Percentiles rank a stretch among this genome's conserved stretches.
Conservation (phyloP, 139 green algal genomes). For the Chlamydomonas schloesseri region DNA sequence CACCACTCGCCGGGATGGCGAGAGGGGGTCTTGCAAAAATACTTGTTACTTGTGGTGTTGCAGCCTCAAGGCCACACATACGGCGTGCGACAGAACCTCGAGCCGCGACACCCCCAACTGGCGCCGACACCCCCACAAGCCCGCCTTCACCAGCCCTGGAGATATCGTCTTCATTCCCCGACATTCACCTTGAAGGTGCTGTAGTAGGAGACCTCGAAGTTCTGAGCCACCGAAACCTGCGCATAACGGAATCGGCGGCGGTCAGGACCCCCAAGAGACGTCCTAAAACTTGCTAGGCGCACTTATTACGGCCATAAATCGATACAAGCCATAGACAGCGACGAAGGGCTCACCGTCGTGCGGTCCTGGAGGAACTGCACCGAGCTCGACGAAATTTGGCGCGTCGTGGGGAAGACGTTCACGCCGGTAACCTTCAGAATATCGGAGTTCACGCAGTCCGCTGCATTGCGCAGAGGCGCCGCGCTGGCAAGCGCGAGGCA, state of each 20-base stretch:
- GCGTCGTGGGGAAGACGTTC: constrained; percentile 2
- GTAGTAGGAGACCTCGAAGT: constrained; percentile 78
- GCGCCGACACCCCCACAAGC: not conserved
- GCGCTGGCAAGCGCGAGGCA: not conserved
- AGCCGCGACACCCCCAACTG: not conserved
- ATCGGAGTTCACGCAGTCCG: not conserved
- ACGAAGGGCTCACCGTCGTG: constrained; percentile 1
- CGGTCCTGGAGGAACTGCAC: not conserved
- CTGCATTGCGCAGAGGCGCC: not conserved
- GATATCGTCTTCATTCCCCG: too few species aligned
- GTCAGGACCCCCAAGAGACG: not conserved
- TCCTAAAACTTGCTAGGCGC: not conserved
- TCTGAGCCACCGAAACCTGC: constrained; percentile 68
- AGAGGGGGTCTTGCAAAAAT: too few species aligned
- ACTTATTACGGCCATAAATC: not conserved
- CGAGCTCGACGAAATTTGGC: not conserved
- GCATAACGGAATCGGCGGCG: not conserved
- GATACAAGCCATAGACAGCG: too few species aligned
- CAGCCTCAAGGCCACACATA: too few species aligned
- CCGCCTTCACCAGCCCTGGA: too few species aligned
- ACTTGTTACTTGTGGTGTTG: too few species aligned
- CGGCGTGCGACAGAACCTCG: too few species aligned
- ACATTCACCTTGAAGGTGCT: constrained; percentile 68
- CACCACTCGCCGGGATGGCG: too few species aligned
- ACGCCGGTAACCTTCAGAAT: not conserved